phyloP scores from a whole-genome alignment of 108 stramenopile genomes.

The Cyclotella sp. region DNA sequence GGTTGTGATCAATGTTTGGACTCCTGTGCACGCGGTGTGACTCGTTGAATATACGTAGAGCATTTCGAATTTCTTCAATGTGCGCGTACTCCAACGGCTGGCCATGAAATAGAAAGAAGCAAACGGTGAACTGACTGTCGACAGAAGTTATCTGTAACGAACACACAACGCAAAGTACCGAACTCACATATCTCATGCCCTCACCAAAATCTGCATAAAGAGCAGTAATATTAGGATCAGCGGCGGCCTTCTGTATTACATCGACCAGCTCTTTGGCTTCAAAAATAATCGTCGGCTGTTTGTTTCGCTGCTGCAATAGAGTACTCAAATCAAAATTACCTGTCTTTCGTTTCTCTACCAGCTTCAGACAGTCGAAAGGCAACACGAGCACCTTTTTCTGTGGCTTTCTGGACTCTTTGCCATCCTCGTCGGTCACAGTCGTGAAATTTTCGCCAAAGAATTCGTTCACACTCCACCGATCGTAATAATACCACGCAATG shows the following conservation, averaged over 20 bases:
- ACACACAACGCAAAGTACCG: neutral
- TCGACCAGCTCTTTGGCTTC: constrained; percentile 63
- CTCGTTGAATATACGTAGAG: constrained; percentile 71
- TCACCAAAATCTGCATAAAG: constrained; percentile 76
- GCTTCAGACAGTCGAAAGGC: constrained; percentile 69
- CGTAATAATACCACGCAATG: neutral
- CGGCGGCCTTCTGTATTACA: constrained; percentile 69
- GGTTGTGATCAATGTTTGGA: constrained; percentile 57
- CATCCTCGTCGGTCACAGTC: neutral
- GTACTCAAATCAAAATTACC: neutral
- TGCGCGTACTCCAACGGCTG: constrained; percentile 68
- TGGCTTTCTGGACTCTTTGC: neutral
- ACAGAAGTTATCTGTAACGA: neutral
- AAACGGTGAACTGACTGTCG: neutral
- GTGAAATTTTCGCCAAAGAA: constrained; percentile 4
- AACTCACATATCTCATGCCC: constrained; percentile 35
- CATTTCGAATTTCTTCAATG: constrained; percentile 79
- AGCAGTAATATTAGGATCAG: constrained; percentile 70
- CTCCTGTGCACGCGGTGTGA: constrained; percentile 72
- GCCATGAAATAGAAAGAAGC: neutral
- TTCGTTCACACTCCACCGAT: neutral
- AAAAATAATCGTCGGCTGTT: constrained; percentile 22
- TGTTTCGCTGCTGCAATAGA: neutral
- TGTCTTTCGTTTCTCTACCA: constrained; percentile 50
- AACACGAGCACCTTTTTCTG: constrained; percentile 67